These are phyloP conservation scores for Brettanomyces anomalus DNA, from an alignment of 805 yeast genomes.

Conservation along the genomic window DNA sequence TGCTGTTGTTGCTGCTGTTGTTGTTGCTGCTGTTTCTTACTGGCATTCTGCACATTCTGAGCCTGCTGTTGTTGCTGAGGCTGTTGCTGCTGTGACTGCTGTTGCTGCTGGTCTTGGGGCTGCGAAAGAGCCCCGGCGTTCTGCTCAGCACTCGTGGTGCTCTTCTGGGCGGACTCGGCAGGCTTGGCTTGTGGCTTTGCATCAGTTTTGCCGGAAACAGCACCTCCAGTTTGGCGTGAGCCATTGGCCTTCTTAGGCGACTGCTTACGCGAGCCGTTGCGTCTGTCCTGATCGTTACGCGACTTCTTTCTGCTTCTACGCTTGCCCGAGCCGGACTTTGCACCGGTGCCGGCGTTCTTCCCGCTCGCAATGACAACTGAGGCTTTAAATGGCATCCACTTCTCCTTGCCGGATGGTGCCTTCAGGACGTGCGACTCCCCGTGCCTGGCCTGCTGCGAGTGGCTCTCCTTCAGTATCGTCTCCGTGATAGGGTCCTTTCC, in stretches of 20 bases:
- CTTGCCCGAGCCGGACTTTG: constrained; percentile 1
- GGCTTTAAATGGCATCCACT: constrained; percentile 67
- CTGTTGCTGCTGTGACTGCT: neutral
- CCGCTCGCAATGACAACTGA: constrained; percentile 33
- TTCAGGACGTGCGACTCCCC: constrained; percentile 6
- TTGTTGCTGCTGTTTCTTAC: neutral
- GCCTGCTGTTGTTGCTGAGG: neutral
- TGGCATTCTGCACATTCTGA: neutral
- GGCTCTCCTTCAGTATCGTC: constrained; percentile 17
- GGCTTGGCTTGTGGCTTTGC: neutral
- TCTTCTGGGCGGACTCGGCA: neutral
- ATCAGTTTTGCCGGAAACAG: neutral
- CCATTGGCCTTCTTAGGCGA: neutral
- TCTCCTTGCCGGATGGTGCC: constrained; percentile 41
- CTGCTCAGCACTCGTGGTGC: neutral
- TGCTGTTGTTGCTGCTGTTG: constrained; percentile 1
- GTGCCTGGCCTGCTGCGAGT: neutral
- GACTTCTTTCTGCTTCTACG: constrained; percentile 4
- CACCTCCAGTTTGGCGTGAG: neutral
- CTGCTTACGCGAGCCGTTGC: neutral
- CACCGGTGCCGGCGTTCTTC: constrained; percentile 9
- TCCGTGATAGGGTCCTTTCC: constrained; percentile 29
- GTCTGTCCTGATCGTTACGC: neutral
- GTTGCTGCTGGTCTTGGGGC: neutral
- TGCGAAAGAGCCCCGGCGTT: neutral